phyloP scores from a whole-genome alignment of 441 rosid genomes.

The Adansonia rubrostipa region DNA sequence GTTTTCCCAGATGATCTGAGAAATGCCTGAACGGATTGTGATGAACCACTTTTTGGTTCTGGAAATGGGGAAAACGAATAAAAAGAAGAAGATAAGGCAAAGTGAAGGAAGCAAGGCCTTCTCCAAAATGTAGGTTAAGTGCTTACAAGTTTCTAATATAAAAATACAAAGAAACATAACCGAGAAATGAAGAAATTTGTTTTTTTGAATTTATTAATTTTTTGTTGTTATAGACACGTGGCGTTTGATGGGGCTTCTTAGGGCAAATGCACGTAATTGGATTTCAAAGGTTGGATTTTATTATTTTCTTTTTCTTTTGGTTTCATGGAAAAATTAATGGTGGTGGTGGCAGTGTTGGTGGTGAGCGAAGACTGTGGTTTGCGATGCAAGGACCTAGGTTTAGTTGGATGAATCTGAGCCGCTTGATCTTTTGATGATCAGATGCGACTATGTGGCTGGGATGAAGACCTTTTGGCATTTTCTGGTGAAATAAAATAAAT shows the following conservation, averaged over 20 bases:
- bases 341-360: too few species aligned
- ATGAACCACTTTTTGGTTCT: neutral
- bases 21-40: constrained; percentile 8
- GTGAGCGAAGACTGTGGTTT: neutral
- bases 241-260: neutral
- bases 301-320: neutral
- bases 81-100: neutral
- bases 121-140: neutral
- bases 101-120: neutral
- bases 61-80: neutral
- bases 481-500: neutral
- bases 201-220: neutral
- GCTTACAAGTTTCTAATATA: neutral
- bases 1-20: constrained; percentile 8
- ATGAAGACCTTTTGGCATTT: neutral
- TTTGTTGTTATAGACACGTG: neutral
- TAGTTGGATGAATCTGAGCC: constrained; percentile 8
- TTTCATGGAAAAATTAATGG: neutral
- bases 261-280: neutral
- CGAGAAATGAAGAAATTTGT: neutral
- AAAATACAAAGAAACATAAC: neutral
- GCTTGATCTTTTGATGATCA: neutral
- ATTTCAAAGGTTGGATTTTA: neutral
- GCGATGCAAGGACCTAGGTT: neutral
- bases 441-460: neutral